These are phyloP conservation scores for Botrytis byssoidea DNA, from an alignment of 2,329 filamentous ascomycete genomes.

Conservation along the genomic window DNA sequence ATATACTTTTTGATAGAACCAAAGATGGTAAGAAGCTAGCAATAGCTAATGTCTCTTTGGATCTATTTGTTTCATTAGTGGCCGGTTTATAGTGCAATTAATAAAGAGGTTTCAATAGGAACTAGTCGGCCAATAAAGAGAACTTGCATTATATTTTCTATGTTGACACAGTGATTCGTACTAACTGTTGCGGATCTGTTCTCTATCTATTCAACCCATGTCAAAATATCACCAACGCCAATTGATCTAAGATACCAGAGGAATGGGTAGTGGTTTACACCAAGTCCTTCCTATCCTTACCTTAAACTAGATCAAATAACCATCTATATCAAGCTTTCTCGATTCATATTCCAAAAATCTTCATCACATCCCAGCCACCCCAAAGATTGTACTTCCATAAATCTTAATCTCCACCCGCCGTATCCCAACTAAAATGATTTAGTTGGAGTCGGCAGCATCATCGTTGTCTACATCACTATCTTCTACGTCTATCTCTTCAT, in stretches of 20 bases:
- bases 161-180: background rate
- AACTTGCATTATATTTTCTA: background rate
- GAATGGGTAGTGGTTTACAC: background rate
- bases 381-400: background rate
- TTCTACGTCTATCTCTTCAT: background rate
- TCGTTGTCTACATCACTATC: conserved; percentile 1
- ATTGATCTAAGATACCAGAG: background rate
- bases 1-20: too few species aligned
- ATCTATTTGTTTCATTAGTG: too few species aligned
- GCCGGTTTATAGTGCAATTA: too few species aligned
- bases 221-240: background rate
- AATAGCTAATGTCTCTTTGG: too few species aligned
- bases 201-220: background rate
- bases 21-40: too few species aligned
- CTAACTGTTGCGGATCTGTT: background rate
- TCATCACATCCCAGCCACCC: background rate
- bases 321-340: background rate
- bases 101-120: background rate
- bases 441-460: conserved; percentile 12
- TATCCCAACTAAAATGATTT: background rate
- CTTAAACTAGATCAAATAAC: background rate
- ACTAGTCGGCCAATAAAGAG: too few species aligned
- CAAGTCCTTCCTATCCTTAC: background rate
- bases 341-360: background rate
- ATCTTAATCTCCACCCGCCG: background rate